Evolutionary conservation across 176 grass and related monocot species (phyloP), one percentile per base, ranked within the genome.

Genomic region (Panicum miliaceum): DNA sequence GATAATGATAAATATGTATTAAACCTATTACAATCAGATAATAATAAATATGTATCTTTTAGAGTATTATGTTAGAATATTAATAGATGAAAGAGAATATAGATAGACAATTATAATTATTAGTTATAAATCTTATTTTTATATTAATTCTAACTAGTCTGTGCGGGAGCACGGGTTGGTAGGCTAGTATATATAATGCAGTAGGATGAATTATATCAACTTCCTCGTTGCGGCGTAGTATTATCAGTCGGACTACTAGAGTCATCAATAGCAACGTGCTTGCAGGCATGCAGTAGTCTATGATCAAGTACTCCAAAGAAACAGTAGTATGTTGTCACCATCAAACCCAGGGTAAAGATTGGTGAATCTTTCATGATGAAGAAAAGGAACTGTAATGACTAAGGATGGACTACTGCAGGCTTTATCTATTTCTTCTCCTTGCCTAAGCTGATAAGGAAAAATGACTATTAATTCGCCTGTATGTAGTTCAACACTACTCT

Each of bases 251-350:
- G 14, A 41, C 52, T 16, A 41, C 52, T 16, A 32, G 1, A 50
- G 61, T 20, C 29, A 66, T 20, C 29, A 66, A 65, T 26, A 52
- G 25, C 36, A 43, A 77, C 56, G 74, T 59, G 75, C 47, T 50
- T 53, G 51, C 51, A 53, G 51, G 15, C 27, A 8, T 36, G 36
- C 73, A 58, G 76, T 22, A 58, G 76, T 22, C 14, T 62, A 15
- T 45, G 22, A 32, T n/a, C n/a, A 3, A 40, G 4, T 25, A 29
- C 29, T 64, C 47, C 2, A 36, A 27, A 57, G 13, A 84, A 67
- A 84, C 10, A 68, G 18, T 54, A 34, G 18, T 32, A 32, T n/a
- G n/a, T n/a, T n/a, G 29, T 84, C 8, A 16, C 6, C 12, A 51
- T 36, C 12, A 23, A 70, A 29, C 27, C 23, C 18, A 32, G 3